Percentiles rank a stretch among this genome's conserved stretches.
Evolutionary conservation across 495 filamentous ascomycete genomes (phyloP).

Genomic region (Symbiotaphrina buchneri): DNA sequence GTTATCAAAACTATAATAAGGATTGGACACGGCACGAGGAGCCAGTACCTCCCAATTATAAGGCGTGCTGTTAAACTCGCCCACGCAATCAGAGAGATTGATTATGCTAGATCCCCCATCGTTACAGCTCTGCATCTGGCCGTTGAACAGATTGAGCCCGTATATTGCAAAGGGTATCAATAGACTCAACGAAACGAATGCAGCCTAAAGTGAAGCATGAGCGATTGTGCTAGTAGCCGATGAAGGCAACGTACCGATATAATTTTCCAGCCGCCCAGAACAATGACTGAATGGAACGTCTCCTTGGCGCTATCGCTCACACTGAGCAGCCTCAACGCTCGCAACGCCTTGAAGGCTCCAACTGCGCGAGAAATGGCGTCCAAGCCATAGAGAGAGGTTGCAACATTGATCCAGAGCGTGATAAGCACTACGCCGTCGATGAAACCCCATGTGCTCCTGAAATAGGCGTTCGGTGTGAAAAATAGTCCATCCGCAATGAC

Average conservation of each 20-base stretch:
- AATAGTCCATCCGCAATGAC: conserved; percentile 91
- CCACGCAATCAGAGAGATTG: conserved; percentile 51
- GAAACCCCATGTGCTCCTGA: conserved; percentile 88
- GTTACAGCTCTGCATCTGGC: conserved; percentile 61
- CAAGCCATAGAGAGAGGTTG: conserved; percentile 52
- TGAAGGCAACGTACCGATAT: conserved; percentile 24
- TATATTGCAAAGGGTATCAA: conserved; percentile 95
- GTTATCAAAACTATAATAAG: conserved; percentile 82
- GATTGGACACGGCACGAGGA: conserved; percentile 57
- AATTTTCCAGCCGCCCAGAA: conserved; percentile 83
- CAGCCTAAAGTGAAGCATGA: conserved; percentile 25
- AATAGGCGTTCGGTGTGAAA: conserved; percentile 94
- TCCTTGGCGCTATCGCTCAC: conserved; percentile 90
- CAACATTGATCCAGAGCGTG: conserved; percentile 91
- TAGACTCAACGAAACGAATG: conserved; percentile 83
- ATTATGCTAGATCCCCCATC: conserved; percentile 29
- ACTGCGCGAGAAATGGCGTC: conserved; percentile 71
- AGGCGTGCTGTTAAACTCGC: conserved; percentile 56
- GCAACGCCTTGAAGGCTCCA: conserved; percentile 94
- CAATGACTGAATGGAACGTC: conserved; percentile 90
- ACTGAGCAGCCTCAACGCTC: conserved; percentile 77
- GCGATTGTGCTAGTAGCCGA: neutral
- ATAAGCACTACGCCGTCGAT: conserved; percentile 86
- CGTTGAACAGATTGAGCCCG: conserved; percentile 78
- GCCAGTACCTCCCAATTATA: conserved; percentile 67